phyloP scores from a whole-genome alignment of 176 grass and related monocot genomes.

The Canna indica region DNA sequence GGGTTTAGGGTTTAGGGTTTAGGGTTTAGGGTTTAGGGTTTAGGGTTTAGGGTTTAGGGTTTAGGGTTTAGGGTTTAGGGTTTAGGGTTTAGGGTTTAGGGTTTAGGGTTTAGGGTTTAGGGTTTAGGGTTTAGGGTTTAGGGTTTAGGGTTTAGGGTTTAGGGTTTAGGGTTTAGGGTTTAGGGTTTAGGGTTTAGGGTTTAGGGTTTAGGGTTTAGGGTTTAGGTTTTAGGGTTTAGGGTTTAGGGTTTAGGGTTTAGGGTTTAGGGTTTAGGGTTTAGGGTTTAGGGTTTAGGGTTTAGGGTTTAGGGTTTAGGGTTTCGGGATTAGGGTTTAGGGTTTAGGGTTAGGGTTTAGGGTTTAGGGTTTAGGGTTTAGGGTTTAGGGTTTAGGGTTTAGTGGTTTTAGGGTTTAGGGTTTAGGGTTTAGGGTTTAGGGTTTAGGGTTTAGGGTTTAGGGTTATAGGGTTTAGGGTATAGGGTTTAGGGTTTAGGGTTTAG shows the following conservation, averaged over 20 bases:
- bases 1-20: too few relatives aligned
- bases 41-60: too few relatives aligned
- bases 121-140: constrained; percentile 1
- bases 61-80: neutral
- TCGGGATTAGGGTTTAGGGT: neutral
- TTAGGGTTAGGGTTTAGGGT: neutral
- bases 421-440: neutral
- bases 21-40: too few relatives aligned
- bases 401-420: neutral
- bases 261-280: neutral
- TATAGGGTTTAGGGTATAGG: neutral
- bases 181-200: neutral
- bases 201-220: constrained; percentile 11
- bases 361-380: neutral
- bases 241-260: neutral
- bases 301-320: neutral
- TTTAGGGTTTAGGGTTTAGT: neutral
- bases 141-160: constrained; percentile 6
- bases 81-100: constrained; percentile 4
- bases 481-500: neutral
- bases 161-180: constrained; percentile 13
- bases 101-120: neutral
- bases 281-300: constrained; percentile 2
- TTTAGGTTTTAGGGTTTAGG: constrained; percentile 8
- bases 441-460: neutral